Conservation (phyloP, 805 yeast species). For the Saccharomyces paradoxus region DNA sequence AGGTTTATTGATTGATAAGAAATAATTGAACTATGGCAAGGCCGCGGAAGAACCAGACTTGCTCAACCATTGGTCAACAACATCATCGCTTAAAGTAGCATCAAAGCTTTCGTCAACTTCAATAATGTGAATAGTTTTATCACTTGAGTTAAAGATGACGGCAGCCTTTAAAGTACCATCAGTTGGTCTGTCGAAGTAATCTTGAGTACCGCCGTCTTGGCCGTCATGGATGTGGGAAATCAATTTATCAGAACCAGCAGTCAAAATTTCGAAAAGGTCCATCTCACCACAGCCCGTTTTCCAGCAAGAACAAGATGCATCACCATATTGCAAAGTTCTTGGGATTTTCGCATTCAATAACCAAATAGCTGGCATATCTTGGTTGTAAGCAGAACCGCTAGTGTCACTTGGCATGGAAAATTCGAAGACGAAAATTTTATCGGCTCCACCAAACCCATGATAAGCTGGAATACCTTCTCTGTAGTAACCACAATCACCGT, state of each 20-base stretch:
- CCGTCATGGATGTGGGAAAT: constrained; percentile 78
- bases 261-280: constrained; percentile 84
- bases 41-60: constrained; percentile 42
- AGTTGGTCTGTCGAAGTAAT: constrained; percentile 84
- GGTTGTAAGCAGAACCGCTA: constrained; percentile 43
- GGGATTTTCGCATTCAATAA: constrained; percentile 91
- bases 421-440: constrained; percentile 86
- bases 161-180: constrained; percentile 78
- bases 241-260: constrained; percentile 65
- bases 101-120: constrained; percentile 53
- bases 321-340: constrained; percentile 92
- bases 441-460: constrained; percentile 83
- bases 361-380: constrained; percentile 98
- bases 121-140: constrained; percentile 45
- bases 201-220: constrained; percentile 77
- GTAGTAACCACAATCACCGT: constrained; percentile 70
- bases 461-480: constrained; percentile 83
- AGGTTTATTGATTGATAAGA: neutral
- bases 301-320: constrained; percentile 88
- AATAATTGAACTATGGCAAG: constrained; percentile 12
- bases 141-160: constrained; percentile 57
- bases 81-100: constrained; percentile 43
- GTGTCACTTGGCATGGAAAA: constrained; percentile 82
- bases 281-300: constrained; percentile 94
- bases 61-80: constrained; percentile 54